phyloP scores from a whole-genome alignment of 2,329 filamentous ascomycete species.

The Aspergillus sp. region DNA sequence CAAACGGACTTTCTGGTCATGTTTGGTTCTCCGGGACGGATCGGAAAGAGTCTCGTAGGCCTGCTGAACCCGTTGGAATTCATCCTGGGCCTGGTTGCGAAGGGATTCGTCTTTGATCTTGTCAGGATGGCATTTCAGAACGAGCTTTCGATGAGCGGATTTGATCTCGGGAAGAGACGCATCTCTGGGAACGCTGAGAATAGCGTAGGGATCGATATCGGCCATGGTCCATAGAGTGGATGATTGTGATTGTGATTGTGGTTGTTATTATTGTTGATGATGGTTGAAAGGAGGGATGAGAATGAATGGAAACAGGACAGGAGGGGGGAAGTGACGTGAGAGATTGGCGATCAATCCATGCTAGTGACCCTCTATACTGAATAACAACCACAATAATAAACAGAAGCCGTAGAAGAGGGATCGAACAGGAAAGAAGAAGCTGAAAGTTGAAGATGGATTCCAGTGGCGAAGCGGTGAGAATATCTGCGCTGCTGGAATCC shows the following conservation, averaged over 20 bases:
- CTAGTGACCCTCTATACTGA: neutral
- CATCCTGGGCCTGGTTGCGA: conserved; percentile 70
- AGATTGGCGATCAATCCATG: neutral
- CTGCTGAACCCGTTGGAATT: conserved; percentile 87
- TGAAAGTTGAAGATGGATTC: no score
- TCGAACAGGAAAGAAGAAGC: no score
- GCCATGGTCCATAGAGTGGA: no score
- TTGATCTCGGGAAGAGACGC: conserved; percentile 66
- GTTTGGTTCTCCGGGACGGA: conserved; percentile 61
- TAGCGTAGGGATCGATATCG: conserved; percentile 65
- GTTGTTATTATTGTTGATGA: no score
- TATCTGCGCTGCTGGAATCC: no score
- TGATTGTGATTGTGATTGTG: no score
- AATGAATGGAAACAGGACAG: neutral
- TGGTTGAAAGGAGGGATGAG: conserved; percentile 5
- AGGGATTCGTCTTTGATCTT: conserved; percentile 72
- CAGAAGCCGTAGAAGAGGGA: no score
- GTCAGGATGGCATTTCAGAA: conserved; percentile 83
- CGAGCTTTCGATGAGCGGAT: conserved; percentile 73
- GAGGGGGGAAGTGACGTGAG: neutral
- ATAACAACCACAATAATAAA: neutral
- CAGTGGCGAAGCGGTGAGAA: no score
- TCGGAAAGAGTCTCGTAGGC: conserved; percentile 87
- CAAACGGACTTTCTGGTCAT: conserved; percentile 67
- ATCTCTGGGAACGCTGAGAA: conserved; percentile 64